Base-by-base conservation (phyloP, 768 basidiomycete species). In the Tricholoma bakamatsutake region DNA sequence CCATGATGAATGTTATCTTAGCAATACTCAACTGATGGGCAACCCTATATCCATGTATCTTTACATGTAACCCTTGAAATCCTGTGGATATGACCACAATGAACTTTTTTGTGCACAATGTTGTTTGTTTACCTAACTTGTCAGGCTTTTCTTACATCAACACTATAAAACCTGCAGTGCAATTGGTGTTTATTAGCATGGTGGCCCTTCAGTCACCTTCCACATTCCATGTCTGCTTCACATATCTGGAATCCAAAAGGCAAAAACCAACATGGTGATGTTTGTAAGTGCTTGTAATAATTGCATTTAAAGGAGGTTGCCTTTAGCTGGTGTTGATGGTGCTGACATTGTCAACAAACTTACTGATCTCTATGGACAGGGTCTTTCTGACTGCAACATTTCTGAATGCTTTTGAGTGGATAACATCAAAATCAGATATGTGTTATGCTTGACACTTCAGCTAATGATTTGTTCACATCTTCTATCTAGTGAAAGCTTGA, bases 301-400 rank as follows among this genome's bases (percentile, higher is more conserved):
- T 42, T 45, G 8, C 30, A 27, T 61, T 48, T 53, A 12, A 31
- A 42, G 40, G 40, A 42, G 17, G 48, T 31, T 50, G 48, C 48
- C n/a, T 50, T 31, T 50, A 65, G 65, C 60, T n/a, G 27, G n/a
- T 15, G 56, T 42, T 6, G 54, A 62, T 27, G 61, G 65, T 37
- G 45, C 37, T 21, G 39, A 24, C 6, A 43, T 67, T 1, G 24
- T 17, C 2, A 49, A 42, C 1, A 65, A 61, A 5, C 60, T 67
- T 28, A n/a, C 37, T 53, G 45, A 17, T 65, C 67, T 66, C 42
- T 53, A 52, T 0, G 50, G 62, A 47, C 40, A 37, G 39, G 21
- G 62, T 7, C 54, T 62, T 3, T 60, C 53, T 30, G 65, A 67
- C 28, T 18, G 37, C 15, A 53, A 52, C 11, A 67, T 69, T 21